phyloP scores from a whole-genome alignment of 2,329 filamentous ascomycete species.

The Zasmidium angulare region DNA sequence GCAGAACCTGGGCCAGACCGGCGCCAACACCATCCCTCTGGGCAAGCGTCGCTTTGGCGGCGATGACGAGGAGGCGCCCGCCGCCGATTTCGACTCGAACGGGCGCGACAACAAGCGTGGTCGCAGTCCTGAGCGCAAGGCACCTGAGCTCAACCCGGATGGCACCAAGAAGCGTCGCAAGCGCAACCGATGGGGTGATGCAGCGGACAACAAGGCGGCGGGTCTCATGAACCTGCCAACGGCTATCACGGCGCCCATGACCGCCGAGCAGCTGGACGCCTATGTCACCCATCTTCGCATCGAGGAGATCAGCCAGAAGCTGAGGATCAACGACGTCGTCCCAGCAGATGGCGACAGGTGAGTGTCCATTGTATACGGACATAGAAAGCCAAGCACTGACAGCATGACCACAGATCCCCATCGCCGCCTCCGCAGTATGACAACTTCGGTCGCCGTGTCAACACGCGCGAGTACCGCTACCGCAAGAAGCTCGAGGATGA shows the following conservation, averaged over 20 bases:
- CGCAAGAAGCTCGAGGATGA: slow-evolving; percentile 97
- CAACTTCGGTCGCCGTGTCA: slow-evolving; percentile 98
- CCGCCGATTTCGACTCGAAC: slow-evolving; percentile 27
- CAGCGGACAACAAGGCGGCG: slow-evolving; percentile 96
- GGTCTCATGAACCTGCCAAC: slow-evolving; percentile 97
- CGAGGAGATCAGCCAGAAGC: slow-evolving; percentile 98
- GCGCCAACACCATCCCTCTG: slow-evolving; percentile 96
- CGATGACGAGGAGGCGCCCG: slow-evolving; percentile 51
- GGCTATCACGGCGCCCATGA: slow-evolving; percentile 96
- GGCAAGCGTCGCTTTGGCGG: slow-evolving; percentile 78
- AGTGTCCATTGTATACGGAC: slow-evolving; percentile 36
- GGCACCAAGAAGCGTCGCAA: slow-evolving; percentile 91
- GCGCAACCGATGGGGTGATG: slow-evolving; percentile 97
- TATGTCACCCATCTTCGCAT: slow-evolving; percentile 96
- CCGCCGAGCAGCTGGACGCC: slow-evolving; percentile 94
- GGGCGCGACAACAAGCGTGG: slow-evolving; percentile 70
- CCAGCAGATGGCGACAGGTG: slow-evolving; percentile 94
- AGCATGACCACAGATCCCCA: slow-evolving; percentile 66
- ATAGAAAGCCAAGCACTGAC: slow-evolving; percentile 9
- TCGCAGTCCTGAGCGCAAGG: slow-evolving; percentile 67
- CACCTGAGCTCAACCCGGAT: slow-evolving; percentile 53
- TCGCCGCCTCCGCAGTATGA: slow-evolving; percentile 97
- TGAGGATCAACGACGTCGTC: slow-evolving; percentile 98
- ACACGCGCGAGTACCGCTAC: slow-evolving; percentile 97
- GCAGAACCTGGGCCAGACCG: slow-evolving; percentile 78